Evolutionary conservation across 139 green algal genomes (phyloP).

Genomic region (Pleodorina starrii): DNA sequence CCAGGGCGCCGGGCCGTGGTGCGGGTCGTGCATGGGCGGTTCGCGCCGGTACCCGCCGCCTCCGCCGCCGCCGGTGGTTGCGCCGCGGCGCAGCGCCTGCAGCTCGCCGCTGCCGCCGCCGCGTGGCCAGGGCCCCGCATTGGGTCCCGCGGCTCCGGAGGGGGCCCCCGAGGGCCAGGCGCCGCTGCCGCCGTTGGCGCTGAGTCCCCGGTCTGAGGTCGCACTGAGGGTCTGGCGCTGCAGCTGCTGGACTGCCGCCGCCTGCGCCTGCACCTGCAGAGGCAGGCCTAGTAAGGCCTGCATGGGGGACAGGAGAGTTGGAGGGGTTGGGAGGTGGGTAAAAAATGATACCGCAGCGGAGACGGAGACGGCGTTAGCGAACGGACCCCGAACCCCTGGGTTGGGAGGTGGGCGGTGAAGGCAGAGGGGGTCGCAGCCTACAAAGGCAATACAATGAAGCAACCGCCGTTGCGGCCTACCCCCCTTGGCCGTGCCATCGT

Average conservation of each 20-base stretch:
- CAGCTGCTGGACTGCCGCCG: background rate
- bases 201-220: background rate
- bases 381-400: too few species aligned
- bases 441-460: too few species aligned
- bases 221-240: background rate
- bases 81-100: background rate
- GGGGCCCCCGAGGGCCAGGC: background rate
- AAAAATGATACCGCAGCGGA: too few species aligned
- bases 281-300: conserved; percentile 14
- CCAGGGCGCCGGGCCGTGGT: conserved; percentile 16
- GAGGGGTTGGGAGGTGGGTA: too few species aligned
- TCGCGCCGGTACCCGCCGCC: background rate
- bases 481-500: too few species aligned
- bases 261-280: background rate
- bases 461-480: too few species aligned
- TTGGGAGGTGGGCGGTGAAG: too few species aligned
- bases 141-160: too few species aligned
- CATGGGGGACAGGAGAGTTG: background rate
- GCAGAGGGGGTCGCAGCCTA: too few species aligned
- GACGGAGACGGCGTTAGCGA: too few species aligned
- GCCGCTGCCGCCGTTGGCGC: background rate
- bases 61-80: too few species aligned
- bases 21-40: background rate
- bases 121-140: background rate
- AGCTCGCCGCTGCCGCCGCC: too few species aligned